Evolutionary conservation across 1,139 yeast species (phyloP).

Genomic region (Yamadazyma diospyri): DNA sequence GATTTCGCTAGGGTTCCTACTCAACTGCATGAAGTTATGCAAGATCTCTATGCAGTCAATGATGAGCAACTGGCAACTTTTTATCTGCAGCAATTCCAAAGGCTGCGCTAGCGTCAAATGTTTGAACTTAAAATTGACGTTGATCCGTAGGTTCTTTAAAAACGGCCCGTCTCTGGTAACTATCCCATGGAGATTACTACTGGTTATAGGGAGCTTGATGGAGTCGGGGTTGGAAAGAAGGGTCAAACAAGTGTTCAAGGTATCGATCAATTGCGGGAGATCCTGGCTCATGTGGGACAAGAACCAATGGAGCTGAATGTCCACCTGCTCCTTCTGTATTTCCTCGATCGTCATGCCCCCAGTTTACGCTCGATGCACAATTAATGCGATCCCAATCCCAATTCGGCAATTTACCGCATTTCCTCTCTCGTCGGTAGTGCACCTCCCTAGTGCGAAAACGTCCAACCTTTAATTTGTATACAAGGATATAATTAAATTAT

Average conservation of each 20-base stretch:
- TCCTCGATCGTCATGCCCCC: background rate
- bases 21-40: slow-evolving; percentile 1
- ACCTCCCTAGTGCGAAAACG: no score
- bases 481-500: slow-evolving; percentile 2
- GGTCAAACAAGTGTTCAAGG: slow-evolving; percentile 38
- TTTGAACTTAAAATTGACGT: slow-evolving; percentile 9
- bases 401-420: background rate
- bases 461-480: slow-evolving; percentile 2
- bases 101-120: slow-evolving; percentile 4
- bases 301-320: slow-evolving; percentile 42
- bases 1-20: background rate
- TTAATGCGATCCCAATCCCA: slow-evolving; percentile 1
- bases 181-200: slow-evolving; percentile 39
- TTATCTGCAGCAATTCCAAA: slow-evolving; percentile 7
- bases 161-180: slow-evolving; percentile 41
- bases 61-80: slow-evolving; percentile 6
- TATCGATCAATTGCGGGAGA: slow-evolving; percentile 38
- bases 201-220: slow-evolving; percentile 38
- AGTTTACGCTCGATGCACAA: background rate
- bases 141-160: slow-evolving; percentile 29
- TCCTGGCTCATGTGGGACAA: slow-evolving; percentile 30
- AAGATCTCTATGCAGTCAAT: slow-evolving; percentile 7
- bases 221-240: slow-evolving; percentile 31
- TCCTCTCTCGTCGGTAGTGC: no score
- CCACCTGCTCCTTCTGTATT: slow-evolving; percentile 23